Evolutionary conservation across 2,329 filamentous ascomycete genomes (phyloP).

Genomic region (Neopestalotiopsis sp.): DNA sequence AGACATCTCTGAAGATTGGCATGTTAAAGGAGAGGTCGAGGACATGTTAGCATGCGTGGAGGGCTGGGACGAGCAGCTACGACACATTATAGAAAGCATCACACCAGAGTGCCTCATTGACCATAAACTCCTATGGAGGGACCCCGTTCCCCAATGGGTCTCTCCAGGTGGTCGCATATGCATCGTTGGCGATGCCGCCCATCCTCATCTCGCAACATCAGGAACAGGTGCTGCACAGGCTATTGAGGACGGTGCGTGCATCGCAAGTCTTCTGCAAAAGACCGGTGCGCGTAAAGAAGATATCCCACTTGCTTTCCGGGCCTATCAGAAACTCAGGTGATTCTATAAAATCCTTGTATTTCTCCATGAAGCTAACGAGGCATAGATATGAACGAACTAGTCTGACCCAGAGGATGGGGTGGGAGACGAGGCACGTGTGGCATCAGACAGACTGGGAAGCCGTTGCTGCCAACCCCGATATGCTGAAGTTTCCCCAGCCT

Average conservation of each 20-base stretch:
- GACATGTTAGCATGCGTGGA: not conserved
- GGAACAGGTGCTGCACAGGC: not conserved
- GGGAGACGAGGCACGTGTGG: slow-evolving; percentile 57
- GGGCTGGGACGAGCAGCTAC: not conserved
- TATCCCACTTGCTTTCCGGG: not conserved
- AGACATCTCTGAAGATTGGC: not conserved
- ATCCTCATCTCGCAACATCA: not conserved
- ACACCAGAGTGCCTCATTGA: slow-evolving; percentile 3
- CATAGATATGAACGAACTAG: slow-evolving; percentile 51
- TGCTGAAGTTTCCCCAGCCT: slow-evolving; percentile 53
- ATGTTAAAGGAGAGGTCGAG: not conserved
- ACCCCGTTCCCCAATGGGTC: slow-evolving; percentile 1
- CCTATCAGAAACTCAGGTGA: slow-evolving; percentile 26
- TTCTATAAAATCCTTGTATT: not conserved
- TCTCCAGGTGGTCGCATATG: not conserved
- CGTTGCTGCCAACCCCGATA: slow-evolving; percentile 51
- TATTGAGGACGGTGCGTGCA: not conserved
- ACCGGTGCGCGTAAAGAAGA: not conserved
- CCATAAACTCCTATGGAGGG: not conserved
- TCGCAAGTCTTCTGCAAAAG: not conserved
- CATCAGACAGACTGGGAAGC: slow-evolving; percentile 60
- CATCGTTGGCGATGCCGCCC: not conserved
- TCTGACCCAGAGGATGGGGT: slow-evolving; percentile 55
- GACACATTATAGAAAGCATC: not conserved
- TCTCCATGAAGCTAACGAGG: not conserved